Percentiles rank a stretch among this genome's conserved stretches.
Conservation (phyloP, 371 early-diverging fungal genomes). For the Actinomortierella wolfii region DNA sequence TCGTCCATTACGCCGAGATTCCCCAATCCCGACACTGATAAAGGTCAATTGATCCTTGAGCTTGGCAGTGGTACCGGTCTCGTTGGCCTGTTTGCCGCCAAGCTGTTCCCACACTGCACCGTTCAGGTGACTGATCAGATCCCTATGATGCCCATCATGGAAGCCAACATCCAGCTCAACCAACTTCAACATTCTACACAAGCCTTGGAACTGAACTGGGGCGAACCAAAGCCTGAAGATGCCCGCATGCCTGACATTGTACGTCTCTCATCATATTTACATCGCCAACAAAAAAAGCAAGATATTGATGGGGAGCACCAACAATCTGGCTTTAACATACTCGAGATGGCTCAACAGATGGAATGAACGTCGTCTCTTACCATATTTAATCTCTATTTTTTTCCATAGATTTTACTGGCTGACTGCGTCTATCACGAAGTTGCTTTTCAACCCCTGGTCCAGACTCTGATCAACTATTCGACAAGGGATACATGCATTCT, state of each 20-base stretch:
- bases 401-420: slow-evolving; percentile 32
- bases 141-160: slow-evolving; percentile 46
- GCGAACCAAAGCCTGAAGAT: slow-evolving; percentile 8
- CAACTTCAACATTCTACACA: slow-evolving; percentile 12
- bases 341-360: too few species aligned
- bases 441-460: slow-evolving; percentile 47
- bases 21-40: too few species aligned
- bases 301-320: too few species aligned
- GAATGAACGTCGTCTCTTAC: too few species aligned
- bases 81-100: slow-evolving; percentile 50
- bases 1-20: too few species aligned
- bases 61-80: slow-evolving; percentile 55
- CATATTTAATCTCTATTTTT: too few species aligned
- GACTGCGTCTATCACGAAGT: slow-evolving; percentile 55
- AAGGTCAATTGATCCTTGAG: too few species aligned
- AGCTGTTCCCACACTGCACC: slow-evolving; percentile 23
- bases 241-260: too few species aligned
- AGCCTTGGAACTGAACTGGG: slow-evolving; percentile 49
- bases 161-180: slow-evolving; percentile 39
- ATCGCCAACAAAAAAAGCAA: too few species aligned
- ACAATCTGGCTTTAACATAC: too few species aligned
- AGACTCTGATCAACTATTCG: slow-evolving; percentile 44
- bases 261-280: too few species aligned
- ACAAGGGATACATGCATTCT: slow-evolving; percentile 28
- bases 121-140: slow-evolving; percentile 51